Percentiles rank a stretch among this genome's conserved stretches.
These are phyloP conservation scores for Aspergillus ochraceus DNA, from an alignment of 2,329 filamentous ascomycete genomes.

Conservation along the genomic window DNA sequence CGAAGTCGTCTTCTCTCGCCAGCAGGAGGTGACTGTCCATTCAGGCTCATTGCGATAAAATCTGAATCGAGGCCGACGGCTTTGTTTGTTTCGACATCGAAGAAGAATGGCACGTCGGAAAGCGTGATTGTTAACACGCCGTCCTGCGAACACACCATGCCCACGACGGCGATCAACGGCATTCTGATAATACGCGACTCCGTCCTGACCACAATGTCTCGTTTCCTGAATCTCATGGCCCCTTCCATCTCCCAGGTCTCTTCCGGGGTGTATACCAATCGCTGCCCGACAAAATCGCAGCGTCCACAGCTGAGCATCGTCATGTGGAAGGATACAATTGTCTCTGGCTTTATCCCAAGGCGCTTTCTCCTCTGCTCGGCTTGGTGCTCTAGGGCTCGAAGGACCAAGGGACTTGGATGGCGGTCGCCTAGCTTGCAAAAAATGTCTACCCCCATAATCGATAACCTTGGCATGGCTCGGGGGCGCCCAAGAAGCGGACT, in stretches of 20 bases:
- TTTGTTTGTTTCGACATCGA: conserved; percentile 1
- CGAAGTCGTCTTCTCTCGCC: not conserved
- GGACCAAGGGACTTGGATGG: not conserved
- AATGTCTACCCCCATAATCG: conserved; percentile 21
- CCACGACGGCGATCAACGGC: conserved; percentile 50
- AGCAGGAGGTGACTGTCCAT: not conserved
- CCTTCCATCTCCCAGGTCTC: not conserved
- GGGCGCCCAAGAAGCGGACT: not conserved
- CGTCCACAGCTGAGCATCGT: not conserved
- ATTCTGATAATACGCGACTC: conserved; percentile 47
- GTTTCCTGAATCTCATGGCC: not conserved
- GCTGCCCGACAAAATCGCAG: not conserved
- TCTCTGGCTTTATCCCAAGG: not conserved
- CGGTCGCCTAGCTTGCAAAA: conserved; percentile 37
- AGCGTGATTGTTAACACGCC: conserved; percentile 53
- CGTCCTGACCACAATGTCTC: conserved; percentile 19
- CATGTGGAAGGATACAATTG: not conserved
- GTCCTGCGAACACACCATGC: conserved; percentile 44
- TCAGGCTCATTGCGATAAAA: not conserved
- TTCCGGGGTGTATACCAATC: not conserved
- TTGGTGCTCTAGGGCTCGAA: not conserved
- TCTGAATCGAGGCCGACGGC: not conserved
- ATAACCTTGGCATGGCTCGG: conserved; percentile 15
- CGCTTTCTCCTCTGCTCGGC: not conserved
- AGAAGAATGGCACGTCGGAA: conserved; percentile 54